phyloP scores from a whole-genome alignment of 768 basidiomycete species.

The Lepiota brunneoincarnata region DNA sequence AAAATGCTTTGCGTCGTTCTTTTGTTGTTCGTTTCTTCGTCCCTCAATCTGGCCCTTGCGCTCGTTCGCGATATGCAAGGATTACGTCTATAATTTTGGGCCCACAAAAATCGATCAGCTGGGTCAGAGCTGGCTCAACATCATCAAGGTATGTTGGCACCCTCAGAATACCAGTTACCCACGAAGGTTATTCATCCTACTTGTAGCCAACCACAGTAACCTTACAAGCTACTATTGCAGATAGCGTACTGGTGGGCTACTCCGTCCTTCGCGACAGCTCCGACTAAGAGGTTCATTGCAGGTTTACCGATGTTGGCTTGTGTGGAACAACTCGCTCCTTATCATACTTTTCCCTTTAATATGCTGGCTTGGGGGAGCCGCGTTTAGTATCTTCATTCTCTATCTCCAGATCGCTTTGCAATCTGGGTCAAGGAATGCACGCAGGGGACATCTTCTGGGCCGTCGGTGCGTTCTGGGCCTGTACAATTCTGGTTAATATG shows the following conservation, averaged over 20 bases:
- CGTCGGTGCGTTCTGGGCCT: slow-evolving; percentile 14
- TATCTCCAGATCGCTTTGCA: neutral
- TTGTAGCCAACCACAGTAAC: slow-evolving; percentile 5
- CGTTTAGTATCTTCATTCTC: slow-evolving; percentile 4
- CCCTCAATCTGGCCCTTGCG: slow-evolving; percentile 15
- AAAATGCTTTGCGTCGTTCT: slow-evolving; percentile 12
- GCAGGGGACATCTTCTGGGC: neutral
- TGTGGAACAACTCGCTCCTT: slow-evolving; percentile 12
- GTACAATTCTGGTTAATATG: slow-evolving; percentile 16
- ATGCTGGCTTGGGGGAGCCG: slow-evolving; percentile 15
- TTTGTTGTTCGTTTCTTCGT: slow-evolving; percentile 9
- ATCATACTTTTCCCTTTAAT: slow-evolving; percentile 12
- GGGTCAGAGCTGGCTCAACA: slow-evolving; percentile 14
- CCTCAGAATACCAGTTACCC: neutral
- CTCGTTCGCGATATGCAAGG: slow-evolving; percentile 13
- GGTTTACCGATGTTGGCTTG: slow-evolving; percentile 20
- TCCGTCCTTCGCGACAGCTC: neutral
- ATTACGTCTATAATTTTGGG: slow-evolving; percentile 6
- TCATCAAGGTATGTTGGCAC: slow-evolving; percentile 10
- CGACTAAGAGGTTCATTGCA: neutral
- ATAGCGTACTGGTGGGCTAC: slow-evolving; percentile 14
- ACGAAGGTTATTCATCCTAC: neutral
- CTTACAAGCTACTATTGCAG: slow-evolving; percentile 14
- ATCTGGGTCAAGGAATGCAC: neutral
- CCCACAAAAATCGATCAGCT: neutral